These are phyloP conservation scores for Cadophora gregata DNA, from an alignment of 2,329 filamentous ascomycete species.

Conservation along the genomic window DNA sequence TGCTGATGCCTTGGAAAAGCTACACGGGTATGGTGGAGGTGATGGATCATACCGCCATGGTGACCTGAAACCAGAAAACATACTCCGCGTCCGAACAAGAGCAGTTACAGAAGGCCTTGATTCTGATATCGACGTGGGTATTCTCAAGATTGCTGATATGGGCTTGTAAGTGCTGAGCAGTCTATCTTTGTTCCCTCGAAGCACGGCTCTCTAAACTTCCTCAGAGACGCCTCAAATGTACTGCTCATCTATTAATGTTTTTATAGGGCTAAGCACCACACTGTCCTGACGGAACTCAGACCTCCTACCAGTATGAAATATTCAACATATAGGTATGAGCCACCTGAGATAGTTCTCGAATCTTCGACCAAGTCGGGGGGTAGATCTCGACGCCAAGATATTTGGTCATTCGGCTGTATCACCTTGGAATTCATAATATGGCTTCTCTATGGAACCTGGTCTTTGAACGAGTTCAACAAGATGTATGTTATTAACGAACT, in stretches of 20 bases:
- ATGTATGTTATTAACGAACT: neutral
- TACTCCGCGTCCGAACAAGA: neutral
- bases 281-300: neutral
- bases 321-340: neutral
- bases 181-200: too few species aligned
- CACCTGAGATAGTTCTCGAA: neutral
- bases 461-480: neutral
- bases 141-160: neutral
- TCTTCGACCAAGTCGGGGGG: neutral
- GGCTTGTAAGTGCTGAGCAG: slow-evolving; percentile 3
- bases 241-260: neutral
- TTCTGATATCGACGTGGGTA: neutral
- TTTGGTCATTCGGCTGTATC: neutral
- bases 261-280: slow-evolving; percentile 1
- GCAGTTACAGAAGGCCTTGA: neutral
- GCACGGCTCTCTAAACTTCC: too few species aligned
- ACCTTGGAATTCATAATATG: slow-evolving; percentile 10
- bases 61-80: slow-evolving; percentile 6
- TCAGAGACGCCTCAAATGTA: too few species aligned
- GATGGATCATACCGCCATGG: slow-evolving; percentile 1
- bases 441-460: neutral
- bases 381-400: neutral
- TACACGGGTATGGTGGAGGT: neutral
- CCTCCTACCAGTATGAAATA: neutral
- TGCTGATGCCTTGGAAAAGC: neutral